Base-by-base conservation (phyloP, 768 basidiomycete species). In the Favolaschia claudopus region DNA sequence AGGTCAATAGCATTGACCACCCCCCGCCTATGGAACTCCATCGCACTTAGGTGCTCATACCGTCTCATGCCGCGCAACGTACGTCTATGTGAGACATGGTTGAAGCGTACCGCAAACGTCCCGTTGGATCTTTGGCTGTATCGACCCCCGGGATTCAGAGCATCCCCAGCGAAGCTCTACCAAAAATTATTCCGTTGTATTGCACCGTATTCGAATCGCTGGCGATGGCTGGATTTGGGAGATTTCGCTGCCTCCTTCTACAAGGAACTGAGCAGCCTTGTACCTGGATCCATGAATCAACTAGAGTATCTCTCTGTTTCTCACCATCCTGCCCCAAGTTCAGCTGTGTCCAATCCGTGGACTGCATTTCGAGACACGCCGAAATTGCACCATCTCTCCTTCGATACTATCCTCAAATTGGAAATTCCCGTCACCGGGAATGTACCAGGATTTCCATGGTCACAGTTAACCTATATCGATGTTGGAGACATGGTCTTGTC, bases 381-480 rank as follows among this genome's bases (percentile, higher is more conserved):
- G 1, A 55, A 47, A 13, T 31, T 55, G 3, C 22, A 19, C 31
- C 17, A 7, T 37, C 45, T 55, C 7, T 46, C 24, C 22, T 33
- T 55, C 37, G 54, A 47, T 33, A 22, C 9, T 19, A 7, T 55
- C 15, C 15, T 17, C 15, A 22, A 17, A n/a, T 28, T 38, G 20
- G 27, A 33, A n/a, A 38, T 55, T 9, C 9, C 14, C 4, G 27
- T 7, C 2, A 9, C 7, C 19, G 37, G 20, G 32, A 46, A 47
- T 9, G 12, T 13, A n/a, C 4, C 17, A 14, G 37, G 25, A 4
- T 55, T 55, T 17, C 29, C 45, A 2, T 55, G 54, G 45, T 39
- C 45, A 2, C 54, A 47, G 40, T 47, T 55, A 17, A 55, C 44
- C 5, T 46, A 55, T 38, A 47, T 55, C 19, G 22, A 39, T 25